A percentile compares a stretch with the other conserved stretches of the same genome.
Conservation (phyloP, 1,284 basidiomycete genomes). For the Pterula multifida region DNA sequence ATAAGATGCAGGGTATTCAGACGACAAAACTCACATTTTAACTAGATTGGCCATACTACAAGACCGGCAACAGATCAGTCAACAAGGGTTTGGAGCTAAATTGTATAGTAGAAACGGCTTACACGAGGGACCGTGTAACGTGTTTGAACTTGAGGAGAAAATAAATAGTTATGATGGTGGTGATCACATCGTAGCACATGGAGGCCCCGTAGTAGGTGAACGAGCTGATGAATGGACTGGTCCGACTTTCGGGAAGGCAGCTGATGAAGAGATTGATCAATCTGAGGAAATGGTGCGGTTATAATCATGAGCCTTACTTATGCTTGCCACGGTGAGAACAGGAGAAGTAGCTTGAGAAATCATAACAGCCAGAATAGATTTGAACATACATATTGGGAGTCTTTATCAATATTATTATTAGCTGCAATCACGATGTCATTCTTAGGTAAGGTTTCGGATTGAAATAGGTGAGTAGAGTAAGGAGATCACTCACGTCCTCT, state of each 20-base stretch:
- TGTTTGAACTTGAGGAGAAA: slow-evolving; percentile 1
- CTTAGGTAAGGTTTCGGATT: too few relatives aligned
- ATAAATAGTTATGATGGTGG: not conserved
- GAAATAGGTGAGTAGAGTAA: too few relatives aligned
- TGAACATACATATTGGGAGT: not conserved
- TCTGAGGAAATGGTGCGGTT: not conserved
- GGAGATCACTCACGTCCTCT: not conserved
- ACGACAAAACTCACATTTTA: not conserved
- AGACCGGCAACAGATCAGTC: not conserved
- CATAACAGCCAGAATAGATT: not conserved
- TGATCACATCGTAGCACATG: not conserved
- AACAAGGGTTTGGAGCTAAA: too few relatives aligned
- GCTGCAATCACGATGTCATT: too few relatives aligned
- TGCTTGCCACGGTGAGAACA: too few relatives aligned
- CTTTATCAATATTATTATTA: too few relatives aligned
- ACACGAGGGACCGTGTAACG: not conserved
- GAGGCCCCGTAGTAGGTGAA: not conserved
- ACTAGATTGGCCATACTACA: not conserved
- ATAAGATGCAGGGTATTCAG: not conserved
- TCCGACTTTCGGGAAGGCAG: not conserved
- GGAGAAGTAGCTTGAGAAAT: too few relatives aligned
- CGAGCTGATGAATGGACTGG: not conserved
- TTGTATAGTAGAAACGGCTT: too few relatives aligned
- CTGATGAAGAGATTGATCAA: not conserved
- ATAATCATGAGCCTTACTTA: not conserved